Base-by-base conservation (phyloP, 345 rosid species). In the Melastoma malabathricum region DNA sequence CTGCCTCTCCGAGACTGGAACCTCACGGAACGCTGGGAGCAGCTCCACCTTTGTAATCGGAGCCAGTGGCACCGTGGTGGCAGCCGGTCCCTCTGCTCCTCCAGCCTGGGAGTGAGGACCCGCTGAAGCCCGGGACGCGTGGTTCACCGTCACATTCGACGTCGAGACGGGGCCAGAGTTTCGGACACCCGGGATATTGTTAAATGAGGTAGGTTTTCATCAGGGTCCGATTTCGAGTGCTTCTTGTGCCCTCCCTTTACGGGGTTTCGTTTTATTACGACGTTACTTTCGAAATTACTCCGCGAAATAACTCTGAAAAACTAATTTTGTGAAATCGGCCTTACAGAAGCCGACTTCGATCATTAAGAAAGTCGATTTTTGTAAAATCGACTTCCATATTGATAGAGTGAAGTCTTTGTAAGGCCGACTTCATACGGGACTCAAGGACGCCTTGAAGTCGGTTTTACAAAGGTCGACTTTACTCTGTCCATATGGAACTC, bases 191-290 rank as follows among this genome's bases (percentile, higher is more conserved):
- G 65, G 70, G 47, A 74, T 72, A 47, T 59, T 81, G 47, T 54
- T 75, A 34, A 59, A 55, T 3, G 78, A 63, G 3, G 75, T 48
- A 47, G n/a, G n/a, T n/a, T n/a, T n/a, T 80, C 86, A 45, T 64
- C 72, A 2, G 68, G 55, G 18, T 84, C 88, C 18, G 72, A 59
- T 68, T 78, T 84, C 18, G 97, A 75, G 75, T 76, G 69, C 81
- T 82, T 88, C 59, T 67, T 65, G 43, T 70, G 74, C 71, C 80
- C 90, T 19, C 83, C 86, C 61, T 84, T 88, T 46, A 87, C 79
- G 59, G 84, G n/a, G n/a, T n/a, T n/a, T n/a, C n/a, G n/a, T n/a
- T n/a, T n/a, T n/a, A n/a, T n/a, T n/a, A n/a, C n/a, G n/a, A n/a
- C n/a, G n/a, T n/a, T n/a, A n/a, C n/a, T n/a, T n/a, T n/a, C n/a